These are phyloP conservation scores for Lactarius sanguifluus DNA, from an alignment of 768 basidiomycete genomes.

Conservation along the genomic window DNA sequence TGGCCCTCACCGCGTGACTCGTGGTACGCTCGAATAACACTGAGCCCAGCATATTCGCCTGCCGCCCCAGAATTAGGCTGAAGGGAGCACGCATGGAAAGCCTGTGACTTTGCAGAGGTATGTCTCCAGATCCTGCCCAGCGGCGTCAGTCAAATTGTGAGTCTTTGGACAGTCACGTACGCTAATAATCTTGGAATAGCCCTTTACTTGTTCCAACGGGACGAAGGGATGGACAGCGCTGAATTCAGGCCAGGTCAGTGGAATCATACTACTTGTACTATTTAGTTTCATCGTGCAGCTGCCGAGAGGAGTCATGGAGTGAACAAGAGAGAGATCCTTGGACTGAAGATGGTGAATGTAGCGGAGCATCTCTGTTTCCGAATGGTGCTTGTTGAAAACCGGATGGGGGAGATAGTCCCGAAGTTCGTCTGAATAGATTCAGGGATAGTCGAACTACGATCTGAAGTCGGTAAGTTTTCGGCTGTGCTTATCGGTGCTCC, in stretches of 20 bases:
- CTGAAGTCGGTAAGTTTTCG: slow-evolving; percentile 42
- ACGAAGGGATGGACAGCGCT: slow-evolving; percentile 90
- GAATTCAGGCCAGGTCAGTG: slow-evolving; percentile 93
- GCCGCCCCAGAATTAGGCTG: slow-evolving; percentile 99
- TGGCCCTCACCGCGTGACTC: slow-evolving; percentile 82
- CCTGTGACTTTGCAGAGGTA: slow-evolving; percentile 95
- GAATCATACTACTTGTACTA: slow-evolving; percentile 97
- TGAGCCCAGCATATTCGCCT: slow-evolving; percentile 96
- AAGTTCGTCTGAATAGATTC: slow-evolving; percentile 57
- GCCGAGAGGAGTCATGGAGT: slow-evolving; percentile 94
- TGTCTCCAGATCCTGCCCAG: slow-evolving; percentile 76
- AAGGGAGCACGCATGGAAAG: slow-evolving; percentile 92
- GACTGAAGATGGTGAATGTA: slow-evolving; percentile 92
- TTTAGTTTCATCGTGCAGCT: slow-evolving; percentile 99
- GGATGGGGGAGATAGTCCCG: slow-evolving; percentile 77
- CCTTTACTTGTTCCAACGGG: slow-evolving; percentile 84
- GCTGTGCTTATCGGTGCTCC: slow-evolving; percentile 49
- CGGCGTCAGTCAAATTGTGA: slow-evolving; percentile 9
- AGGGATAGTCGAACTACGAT: slow-evolving; percentile 53
- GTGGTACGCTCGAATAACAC: slow-evolving; percentile 92
- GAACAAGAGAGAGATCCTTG: slow-evolving; percentile 93
- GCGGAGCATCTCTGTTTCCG: slow-evolving; percentile 98
- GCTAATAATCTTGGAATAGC: slow-evolving; percentile 81
- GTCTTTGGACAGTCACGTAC: slow-evolving; percentile 37
- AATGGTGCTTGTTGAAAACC: slow-evolving; percentile 96